phyloP scores from a whole-genome alignment of 495 filamentous ascomycete genomes.

The Daldinia loculata region DNA sequence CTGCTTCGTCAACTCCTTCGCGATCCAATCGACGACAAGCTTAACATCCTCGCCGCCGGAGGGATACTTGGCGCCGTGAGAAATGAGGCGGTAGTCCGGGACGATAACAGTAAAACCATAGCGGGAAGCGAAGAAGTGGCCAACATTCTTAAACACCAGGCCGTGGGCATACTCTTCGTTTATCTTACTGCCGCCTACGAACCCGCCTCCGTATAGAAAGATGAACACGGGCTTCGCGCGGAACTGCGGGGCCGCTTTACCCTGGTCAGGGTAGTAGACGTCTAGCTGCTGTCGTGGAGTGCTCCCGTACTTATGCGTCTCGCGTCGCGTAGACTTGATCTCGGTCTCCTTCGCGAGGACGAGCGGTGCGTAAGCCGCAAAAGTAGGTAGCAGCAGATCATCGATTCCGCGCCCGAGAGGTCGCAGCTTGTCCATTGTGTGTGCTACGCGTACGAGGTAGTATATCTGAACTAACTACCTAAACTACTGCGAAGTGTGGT shows the following conservation, averaged over 20 bases:
- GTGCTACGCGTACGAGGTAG: not conserved
- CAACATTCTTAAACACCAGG: conserved; percentile 51
- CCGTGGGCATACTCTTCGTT: conserved; percentile 41
- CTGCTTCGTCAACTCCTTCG: conserved; percentile 26
- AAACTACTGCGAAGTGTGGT: not conserved
- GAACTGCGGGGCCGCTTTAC: conserved; percentile 8
- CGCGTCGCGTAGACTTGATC: conserved; percentile 48
- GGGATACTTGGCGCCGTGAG: conserved; percentile 51
- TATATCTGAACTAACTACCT: not conserved
- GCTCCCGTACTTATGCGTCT: conserved; percentile 49
- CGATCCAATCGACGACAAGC: conserved; percentile 51
- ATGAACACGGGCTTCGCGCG: conserved; percentile 48
- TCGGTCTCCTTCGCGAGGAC: conserved; percentile 46
- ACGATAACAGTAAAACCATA: conserved; percentile 50
- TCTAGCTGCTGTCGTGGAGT: conserved; percentile 52
- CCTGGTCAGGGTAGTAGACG: conserved; percentile 46
- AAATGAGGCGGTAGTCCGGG: conserved; percentile 53
- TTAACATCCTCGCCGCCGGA: conserved; percentile 53
- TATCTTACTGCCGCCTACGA: conserved; percentile 48
- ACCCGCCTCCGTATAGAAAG: conserved; percentile 57
- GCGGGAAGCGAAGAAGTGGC: conserved; percentile 52
- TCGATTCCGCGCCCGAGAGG: conserved; percentile 49
- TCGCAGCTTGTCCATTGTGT: conserved; percentile 51
- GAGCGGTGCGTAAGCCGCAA: conserved; percentile 48
- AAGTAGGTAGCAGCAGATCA: conserved; percentile 48